These are phyloP conservation scores for Phlegmacium glaucopus DNA, from an alignment of 768 basidiomycete genomes.

Conservation along the genomic window DNA sequence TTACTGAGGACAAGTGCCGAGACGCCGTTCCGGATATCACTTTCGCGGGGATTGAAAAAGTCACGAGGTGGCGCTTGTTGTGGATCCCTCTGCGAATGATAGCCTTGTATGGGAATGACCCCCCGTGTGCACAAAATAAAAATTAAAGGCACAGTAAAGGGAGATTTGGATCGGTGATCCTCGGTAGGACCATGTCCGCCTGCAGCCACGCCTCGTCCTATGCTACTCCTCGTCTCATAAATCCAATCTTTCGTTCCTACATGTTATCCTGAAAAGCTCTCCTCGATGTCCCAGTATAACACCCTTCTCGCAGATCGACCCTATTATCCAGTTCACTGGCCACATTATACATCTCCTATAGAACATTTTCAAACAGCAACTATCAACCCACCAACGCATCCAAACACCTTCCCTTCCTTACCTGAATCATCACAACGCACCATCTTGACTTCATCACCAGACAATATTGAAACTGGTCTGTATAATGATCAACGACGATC, in stretches of 20 bases:
- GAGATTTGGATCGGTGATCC: constrained; percentile 33
- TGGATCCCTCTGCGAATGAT: constrained; percentile 22
- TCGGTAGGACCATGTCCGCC: constrained; percentile 28
- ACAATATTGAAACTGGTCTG: constrained; percentile 3
- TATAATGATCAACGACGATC: constrained; percentile 16
- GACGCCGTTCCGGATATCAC: neutral
- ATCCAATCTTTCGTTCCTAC: constrained; percentile 10
- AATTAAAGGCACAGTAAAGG: constrained; percentile 15
- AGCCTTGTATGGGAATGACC: constrained; percentile 4
- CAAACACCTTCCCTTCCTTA: constrained; percentile 1
- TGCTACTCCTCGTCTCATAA: constrained; percentile 24
- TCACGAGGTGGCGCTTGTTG: constrained; percentile 18
- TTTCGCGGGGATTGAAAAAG: constrained; percentile 17
- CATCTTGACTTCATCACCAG: constrained; percentile 6
- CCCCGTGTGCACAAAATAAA: constrained; percentile 12
- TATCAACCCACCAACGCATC: neutral
- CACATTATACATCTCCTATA: constrained; percentile 4
- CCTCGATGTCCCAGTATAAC: constrained; percentile 16
- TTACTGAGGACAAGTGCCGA: constrained; percentile 3
- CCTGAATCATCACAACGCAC: constrained; percentile 19
- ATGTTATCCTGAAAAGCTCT: constrained; percentile 14
- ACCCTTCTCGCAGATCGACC: constrained; percentile 1
- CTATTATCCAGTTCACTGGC: constrained; percentile 11
- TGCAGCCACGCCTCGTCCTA: constrained; percentile 24
- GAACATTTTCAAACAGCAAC: constrained; percentile 1